These are phyloP conservation scores for Haematococcus lacustris DNA, from an alignment of 139 green algal species.

Conservation along the genomic window DNA sequence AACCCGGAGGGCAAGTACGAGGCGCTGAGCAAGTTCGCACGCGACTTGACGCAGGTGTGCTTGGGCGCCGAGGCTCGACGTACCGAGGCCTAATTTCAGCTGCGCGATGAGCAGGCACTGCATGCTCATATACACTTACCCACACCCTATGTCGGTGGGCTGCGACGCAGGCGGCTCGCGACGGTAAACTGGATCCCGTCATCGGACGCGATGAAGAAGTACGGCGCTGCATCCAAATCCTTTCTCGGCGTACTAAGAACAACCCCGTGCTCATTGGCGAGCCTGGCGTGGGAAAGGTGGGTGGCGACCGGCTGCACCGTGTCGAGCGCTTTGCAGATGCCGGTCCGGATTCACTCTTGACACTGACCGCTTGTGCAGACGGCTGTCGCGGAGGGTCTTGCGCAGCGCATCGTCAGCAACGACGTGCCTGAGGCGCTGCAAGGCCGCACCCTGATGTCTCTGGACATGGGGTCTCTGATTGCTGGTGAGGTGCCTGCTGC, in stretches of 20 bases:
- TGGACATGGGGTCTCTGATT: constrained; percentile 94
- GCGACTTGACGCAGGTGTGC: constrained; percentile 78
- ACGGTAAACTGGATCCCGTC: constrained; percentile 81
- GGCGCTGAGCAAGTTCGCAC: constrained; percentile 85
- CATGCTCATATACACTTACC: too few species aligned
- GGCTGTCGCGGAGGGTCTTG: constrained; percentile 81
- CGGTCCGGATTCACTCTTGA: too few species aligned
- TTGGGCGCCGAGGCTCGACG: too few species aligned
- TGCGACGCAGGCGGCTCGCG: constrained; percentile 50
- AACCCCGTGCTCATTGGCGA: constrained; percentile 94
- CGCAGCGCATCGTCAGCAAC: constrained; percentile 89
- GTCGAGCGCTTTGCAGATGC: too few species aligned
- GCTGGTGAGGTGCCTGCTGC: constrained; percentile 37
- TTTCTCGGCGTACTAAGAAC: constrained; percentile 84
- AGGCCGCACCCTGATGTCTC: constrained; percentile 71
- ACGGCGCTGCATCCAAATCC: constrained; percentile 72
- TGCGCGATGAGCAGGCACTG: too few species aligned
- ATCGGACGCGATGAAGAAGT: constrained; percentile 80
- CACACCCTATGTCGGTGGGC: too few species aligned
- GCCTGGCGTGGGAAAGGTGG: constrained; percentile 65
- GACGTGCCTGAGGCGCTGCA: constrained; percentile 76
- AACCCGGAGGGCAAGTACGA: constrained; percentile 98
- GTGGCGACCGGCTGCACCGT: too few species aligned
- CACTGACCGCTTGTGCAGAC: too few species aligned
- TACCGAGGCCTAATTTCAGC: too few species aligned